A percentile compares a stretch with the other conserved stretches of the same genome.
Evolutionary conservation across 106 monocot species (phyloP).

Genomic region (Apostasia ramifera): DNA sequence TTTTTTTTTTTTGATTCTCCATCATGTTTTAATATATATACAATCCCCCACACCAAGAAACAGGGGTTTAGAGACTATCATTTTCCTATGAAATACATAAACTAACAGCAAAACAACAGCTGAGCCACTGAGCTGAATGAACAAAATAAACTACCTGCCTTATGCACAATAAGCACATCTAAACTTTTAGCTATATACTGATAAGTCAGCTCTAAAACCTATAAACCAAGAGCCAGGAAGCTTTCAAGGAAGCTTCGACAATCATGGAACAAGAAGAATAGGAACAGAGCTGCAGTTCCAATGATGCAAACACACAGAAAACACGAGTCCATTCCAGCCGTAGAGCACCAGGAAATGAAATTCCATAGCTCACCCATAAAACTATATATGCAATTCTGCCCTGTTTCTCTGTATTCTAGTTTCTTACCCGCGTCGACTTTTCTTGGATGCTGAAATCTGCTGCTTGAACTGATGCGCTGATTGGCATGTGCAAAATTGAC

Average conservation of each 20-base stretch:
- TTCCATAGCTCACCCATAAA: constrained; percentile 5
- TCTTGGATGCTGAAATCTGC: background rate
- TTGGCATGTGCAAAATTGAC: background rate
- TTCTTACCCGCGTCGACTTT: background rate
- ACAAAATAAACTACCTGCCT: no score
- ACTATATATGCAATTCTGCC: background rate
- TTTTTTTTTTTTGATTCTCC: no score
- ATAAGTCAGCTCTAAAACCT: background rate
- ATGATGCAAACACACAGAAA: constrained; percentile 23
- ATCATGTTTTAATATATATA: no score
- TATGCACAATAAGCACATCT: no score
- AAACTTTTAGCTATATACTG: no score
- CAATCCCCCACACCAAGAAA: no score
- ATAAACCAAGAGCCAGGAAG: constrained; percentile 10
- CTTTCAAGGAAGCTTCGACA: background rate
- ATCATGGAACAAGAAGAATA: constrained; percentile 22
- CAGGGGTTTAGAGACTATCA: no score
- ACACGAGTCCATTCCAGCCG: constrained; percentile 15
- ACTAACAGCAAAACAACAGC: no score
- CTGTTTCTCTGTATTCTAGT: background rate
- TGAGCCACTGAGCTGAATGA: no score
- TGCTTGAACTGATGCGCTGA: background rate
- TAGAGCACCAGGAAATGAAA: constrained; percentile 8
- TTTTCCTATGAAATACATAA: no score
- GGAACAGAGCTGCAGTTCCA: constrained; percentile 23